Evolutionary conservation across 1,284 basidiomycete genomes (phyloP).

Genomic region (Moniliophthora roreri): DNA sequence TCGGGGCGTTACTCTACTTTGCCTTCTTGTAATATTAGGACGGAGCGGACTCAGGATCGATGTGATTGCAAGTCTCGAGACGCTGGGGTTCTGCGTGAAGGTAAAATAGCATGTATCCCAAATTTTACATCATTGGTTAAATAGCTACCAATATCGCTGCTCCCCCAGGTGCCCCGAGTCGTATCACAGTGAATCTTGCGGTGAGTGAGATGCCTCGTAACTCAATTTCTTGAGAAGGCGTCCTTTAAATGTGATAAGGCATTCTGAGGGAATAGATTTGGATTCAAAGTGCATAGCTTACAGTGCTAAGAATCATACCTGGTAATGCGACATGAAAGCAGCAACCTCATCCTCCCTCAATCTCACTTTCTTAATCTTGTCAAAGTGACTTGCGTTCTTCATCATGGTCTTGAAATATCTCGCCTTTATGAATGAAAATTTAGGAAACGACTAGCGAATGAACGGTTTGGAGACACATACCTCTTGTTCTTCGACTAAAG

Average conservation of each 20-base stretch:
- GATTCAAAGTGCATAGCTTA: neutral
- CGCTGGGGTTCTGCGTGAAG: no score
- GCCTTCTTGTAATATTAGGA: no score
- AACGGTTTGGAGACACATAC: constrained; percentile 35
- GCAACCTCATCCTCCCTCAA: constrained; percentile 66
- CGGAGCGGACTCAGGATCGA: no score
- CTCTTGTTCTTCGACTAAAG: constrained; percentile 94
- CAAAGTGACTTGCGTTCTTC: constrained; percentile 72
- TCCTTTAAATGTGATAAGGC: constrained; percentile 7
- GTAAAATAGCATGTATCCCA: no score
- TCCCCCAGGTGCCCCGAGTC: no score
- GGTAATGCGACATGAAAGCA: constrained; percentile 61
- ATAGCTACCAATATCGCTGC: no score
- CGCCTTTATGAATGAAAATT: constrained; percentile 49
- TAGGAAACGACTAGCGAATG: constrained; percentile 7
- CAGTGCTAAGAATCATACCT: constrained; percentile 39
- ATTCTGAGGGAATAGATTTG: neutral
- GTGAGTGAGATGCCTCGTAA: no score
- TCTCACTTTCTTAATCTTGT: constrained; percentile 71
- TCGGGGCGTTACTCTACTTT: no score
- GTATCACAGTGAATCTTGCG: no score
- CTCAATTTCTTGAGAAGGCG: constrained; percentile 1
- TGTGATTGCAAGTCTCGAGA: no score
- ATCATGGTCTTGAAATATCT: constrained; percentile 88
- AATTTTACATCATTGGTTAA: no score